Evolutionary conservation across 164 flowering plant species (phyloP), one percentile per base, ranked within the genome.

Genomic region (Vitis labrusca): DNA sequence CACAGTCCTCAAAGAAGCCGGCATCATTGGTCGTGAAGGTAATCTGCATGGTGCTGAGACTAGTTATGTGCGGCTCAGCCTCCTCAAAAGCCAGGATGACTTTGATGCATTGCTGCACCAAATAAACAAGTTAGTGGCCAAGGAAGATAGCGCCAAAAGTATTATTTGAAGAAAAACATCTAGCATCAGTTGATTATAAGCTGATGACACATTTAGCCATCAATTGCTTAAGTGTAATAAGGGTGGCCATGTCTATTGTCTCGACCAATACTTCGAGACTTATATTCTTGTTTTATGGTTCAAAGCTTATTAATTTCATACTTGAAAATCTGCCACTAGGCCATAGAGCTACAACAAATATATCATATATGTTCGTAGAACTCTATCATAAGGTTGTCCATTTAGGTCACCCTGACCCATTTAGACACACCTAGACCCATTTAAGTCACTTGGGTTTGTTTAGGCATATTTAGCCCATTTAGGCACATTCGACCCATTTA

Each of bases 11-110:
- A 70, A 54, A 67, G 79, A 70, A 30, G 90, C 80, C 2, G 78
- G 81, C 5, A 80, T 91, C 50, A 79, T 76, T 13, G 87, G 97
- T 27, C 84, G 88, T 3, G 8, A 2, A 10, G 97, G 94, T 3
- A 67, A 50, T 8, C 0, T 3, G 3, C 88, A 82, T 52, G 27
- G 70, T 23, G 85, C 76, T 14, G 91, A 75, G 15, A 70, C 53
- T 13, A 80, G 83, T 7, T 83, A 79, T 69, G 84, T 83, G 0
- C 83, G 92, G 1, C 84, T 91, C 30, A 86, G 91, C 73, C 83
- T 89, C 58, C 53, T 78, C 53, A 79, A 71, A 73, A 71, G 74
- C 52, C 68, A 80, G 54, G 86, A 86, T 66, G 82, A 83, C 63
- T 86, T 89, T 55, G 50, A 54, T 65, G 55, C 55, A 11, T 13